phyloP scores from a whole-genome alignment of 345 rosid species.

The Nasturtium officinale region DNA sequence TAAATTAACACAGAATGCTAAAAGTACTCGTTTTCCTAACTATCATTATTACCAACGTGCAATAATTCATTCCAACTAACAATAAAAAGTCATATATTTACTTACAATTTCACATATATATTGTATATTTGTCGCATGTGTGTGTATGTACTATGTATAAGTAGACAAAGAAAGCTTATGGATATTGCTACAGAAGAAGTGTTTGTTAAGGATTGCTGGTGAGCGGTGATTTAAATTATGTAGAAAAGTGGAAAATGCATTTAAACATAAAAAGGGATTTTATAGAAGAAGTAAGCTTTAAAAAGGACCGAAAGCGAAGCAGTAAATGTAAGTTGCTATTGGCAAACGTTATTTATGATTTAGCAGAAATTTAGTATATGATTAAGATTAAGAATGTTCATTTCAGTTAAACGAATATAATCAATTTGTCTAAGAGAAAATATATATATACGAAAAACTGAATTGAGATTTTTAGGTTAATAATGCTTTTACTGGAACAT shows the following conservation, averaged over 20 bases:
- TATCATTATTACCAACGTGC: background rate
- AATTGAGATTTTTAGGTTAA: too few relatives aligned
- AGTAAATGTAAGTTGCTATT: background rate
- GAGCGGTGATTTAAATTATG: conserved; percentile 8
- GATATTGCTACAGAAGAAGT: conserved; percentile 14
- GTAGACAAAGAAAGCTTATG: conserved; percentile 15
- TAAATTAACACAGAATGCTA: conserved; percentile 15
- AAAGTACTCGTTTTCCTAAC: conserved; percentile 12
- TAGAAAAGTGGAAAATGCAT: background rate
- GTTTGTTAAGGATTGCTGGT: conserved; percentile 32
- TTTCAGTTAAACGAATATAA: too few relatives aligned
- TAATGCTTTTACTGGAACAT: too few relatives aligned
- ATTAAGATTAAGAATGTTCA: background rate
- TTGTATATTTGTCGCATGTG: conserved; percentile 22
- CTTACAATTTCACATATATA: background rate
- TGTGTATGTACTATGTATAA: conserved; percentile 3
- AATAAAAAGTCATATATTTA: background rate
- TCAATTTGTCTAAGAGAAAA: too few relatives aligned
- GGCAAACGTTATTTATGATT: too few relatives aligned
- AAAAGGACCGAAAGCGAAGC: background rate
- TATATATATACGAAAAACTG: too few relatives aligned
- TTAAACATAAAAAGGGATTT: background rate
- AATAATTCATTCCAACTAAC: background rate
- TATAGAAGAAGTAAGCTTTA: background rate
- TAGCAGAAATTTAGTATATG: background rate